Conservation (phyloP, 140 eudicot genomes). For the Anethum foeniculum region DNA sequence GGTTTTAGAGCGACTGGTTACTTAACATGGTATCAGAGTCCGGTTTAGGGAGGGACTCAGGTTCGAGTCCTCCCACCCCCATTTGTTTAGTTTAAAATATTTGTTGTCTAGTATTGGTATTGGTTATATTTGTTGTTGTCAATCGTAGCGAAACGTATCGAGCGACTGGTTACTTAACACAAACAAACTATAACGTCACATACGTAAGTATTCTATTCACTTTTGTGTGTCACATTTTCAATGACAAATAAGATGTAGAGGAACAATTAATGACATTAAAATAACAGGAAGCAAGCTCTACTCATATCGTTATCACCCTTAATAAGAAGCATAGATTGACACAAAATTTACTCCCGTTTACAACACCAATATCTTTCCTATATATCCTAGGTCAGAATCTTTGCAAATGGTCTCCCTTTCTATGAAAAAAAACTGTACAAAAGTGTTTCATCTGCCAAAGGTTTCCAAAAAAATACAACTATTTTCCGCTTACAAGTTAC, state of each 20-base stretch:
- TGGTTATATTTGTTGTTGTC: too few relatives aligned
- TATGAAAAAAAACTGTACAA: background rate
- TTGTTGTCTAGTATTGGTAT: too few relatives aligned
- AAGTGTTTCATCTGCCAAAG: background rate
- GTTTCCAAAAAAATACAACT: background rate
- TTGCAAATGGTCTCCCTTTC: background rate
- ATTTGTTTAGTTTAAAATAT: too few relatives aligned
- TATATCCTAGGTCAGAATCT: background rate
- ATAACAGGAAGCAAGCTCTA: background rate
- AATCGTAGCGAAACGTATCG: too few relatives aligned
- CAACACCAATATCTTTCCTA: background rate
- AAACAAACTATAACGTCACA: background rate
- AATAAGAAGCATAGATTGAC: background rate
- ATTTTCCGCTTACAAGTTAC: background rate
- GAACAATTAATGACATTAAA: background rate
- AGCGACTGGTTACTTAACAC: too few relatives aligned
- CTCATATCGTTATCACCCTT: background rate
- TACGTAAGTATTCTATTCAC: background rate
- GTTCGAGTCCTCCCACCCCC: too few relatives aligned
- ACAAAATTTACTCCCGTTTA: background rate
- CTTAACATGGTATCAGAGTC: too few relatives aligned
- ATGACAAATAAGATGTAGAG: background rate
- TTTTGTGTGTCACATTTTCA: background rate
- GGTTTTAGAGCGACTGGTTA: too few relatives aligned
- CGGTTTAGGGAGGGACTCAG: too few relatives aligned